Evolutionary conservation across 352 stramenopile species (phyloP).

Genomic region (Phytophthora brassicae): DNA sequence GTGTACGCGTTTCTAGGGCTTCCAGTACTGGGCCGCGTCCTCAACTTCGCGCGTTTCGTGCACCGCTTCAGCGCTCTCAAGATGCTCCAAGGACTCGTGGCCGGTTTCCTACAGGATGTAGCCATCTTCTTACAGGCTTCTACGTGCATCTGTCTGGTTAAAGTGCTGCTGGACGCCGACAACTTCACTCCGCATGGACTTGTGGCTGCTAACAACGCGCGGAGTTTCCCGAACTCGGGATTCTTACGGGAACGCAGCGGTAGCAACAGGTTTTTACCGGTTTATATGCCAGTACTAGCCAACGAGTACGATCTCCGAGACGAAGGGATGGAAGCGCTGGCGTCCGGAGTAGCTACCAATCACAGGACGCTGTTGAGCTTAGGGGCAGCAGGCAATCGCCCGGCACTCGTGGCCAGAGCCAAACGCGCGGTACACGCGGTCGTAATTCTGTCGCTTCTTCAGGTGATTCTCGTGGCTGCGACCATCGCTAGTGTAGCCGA

Average conservation of each 20-base stretch:
- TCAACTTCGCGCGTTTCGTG: constrained; percentile 62
- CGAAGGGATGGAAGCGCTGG: constrained; percentile 32
- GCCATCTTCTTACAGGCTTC: constrained; percentile 64
- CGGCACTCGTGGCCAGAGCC: constrained; percentile 23
- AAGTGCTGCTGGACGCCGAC: constrained; percentile 52
- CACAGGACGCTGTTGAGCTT: constrained; percentile 57
- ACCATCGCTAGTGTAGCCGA: constrained; percentile 70
- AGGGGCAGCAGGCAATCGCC: constrained; percentile 21
- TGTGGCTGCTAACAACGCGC: constrained; percentile 15
- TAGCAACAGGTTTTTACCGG: constrained; percentile 39
- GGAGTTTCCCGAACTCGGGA: constrained; percentile 34
- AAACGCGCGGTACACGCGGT: constrained; percentile 25
- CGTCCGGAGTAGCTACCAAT: constrained; percentile 29
- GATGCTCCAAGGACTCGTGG: constrained; percentile 51
- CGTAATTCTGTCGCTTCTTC: constrained; percentile 44
- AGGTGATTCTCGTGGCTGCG: constrained; percentile 48
- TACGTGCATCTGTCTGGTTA: constrained; percentile 69
- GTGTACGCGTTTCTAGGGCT: constrained; percentile 71
- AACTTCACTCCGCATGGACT: constrained; percentile 19
- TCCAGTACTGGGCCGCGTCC: constrained; percentile 57
- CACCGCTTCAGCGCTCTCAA: constrained; percentile 50
- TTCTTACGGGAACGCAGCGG: constrained; percentile 35
- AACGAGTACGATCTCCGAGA: constrained; percentile 54
- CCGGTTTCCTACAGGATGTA: constrained; percentile 56
- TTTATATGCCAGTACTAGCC: constrained; percentile 66